phyloP scores from a whole-genome alignment of 2,329 filamentous ascomycete species.

The Microdochium nivale region DNA sequence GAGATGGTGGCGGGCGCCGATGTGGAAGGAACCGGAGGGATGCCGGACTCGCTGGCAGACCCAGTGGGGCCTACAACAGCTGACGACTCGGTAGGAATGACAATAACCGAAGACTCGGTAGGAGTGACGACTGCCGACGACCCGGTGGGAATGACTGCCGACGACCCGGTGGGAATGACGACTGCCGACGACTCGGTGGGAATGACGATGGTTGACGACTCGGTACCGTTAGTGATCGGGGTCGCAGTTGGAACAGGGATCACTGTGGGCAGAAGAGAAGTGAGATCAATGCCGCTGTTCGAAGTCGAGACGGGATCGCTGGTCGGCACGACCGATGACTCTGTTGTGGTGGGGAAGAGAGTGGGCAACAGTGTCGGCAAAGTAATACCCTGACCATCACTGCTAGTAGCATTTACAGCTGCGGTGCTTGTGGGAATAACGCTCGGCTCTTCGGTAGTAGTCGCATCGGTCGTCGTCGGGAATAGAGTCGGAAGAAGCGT shows the following conservation, averaged over 20 bases:
- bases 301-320: neutral
- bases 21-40: neutral
- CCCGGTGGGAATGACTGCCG: no score
- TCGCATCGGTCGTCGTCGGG: neutral
- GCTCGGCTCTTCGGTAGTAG: neutral
- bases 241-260: neutral
- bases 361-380: neutral
- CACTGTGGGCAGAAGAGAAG: neutral
- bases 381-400: neutral
- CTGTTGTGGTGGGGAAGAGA: neutral
- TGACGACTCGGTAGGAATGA: no score
- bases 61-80: no score
- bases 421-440: neutral
- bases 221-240: neutral
- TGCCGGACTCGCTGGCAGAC: no score
- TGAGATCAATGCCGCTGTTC: neutral
- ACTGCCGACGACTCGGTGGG: no score
- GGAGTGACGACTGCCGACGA: no score
- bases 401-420: neutral
- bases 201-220: neutral
- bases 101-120: no score
- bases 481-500: neutral
- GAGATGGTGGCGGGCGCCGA: neutral
- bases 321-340: neutral
- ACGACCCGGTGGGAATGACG: no score